Percentiles rank a stretch among this genome's conserved stretches.
phyloP scores from a whole-genome alignment of 2,329 filamentous ascomycete genomes.

The Aspergillus sp. region DNA sequence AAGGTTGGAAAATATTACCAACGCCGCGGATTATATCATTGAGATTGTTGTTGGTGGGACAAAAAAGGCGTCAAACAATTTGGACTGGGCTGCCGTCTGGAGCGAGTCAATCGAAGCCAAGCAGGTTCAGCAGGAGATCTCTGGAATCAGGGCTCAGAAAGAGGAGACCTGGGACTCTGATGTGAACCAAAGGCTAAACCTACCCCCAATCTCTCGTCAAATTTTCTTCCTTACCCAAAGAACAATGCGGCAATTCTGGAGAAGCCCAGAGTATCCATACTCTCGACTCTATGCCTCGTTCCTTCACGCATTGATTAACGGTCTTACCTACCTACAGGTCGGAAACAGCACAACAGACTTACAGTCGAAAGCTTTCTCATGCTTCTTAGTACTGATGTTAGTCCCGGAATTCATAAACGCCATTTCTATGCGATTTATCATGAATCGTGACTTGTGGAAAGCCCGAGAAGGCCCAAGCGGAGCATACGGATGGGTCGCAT shows the following conservation, averaged over 20 bases:
- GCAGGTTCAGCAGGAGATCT: conserved; percentile 61
- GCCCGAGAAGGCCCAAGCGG: conserved; percentile 67
- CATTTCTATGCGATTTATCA: conserved; percentile 69
- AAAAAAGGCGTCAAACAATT: conserved; percentile 48
- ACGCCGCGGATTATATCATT: conserved; percentile 61
- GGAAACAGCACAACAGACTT: conserved; percentile 65
- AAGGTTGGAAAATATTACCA: conserved; percentile 59
- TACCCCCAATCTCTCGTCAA: conserved; percentile 57
- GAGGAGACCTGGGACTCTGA: conserved; percentile 38
- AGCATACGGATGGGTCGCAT: conserved; percentile 71
- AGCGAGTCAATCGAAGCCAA: conserved; percentile 58
- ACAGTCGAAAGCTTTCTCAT: conserved; percentile 69
- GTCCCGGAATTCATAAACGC: conserved; percentile 69
- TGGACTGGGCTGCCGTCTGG: conserved; percentile 73
- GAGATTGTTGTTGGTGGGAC: conserved; percentile 58
- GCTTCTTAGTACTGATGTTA: conserved; percentile 61
- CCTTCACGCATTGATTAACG: conserved; percentile 69
- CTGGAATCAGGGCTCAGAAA: conserved; percentile 51
- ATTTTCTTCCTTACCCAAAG: conserved; percentile 65
- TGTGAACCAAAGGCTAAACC: background rate
- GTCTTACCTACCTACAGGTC: conserved; percentile 70
- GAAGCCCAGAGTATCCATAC: conserved; percentile 71
- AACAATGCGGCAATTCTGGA: conserved; percentile 69
- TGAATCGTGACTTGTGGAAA: conserved; percentile 67
- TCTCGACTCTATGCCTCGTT: conserved; percentile 69